Evolutionary conservation across 2,329 filamentous ascomycete species (phyloP).

Genomic region (Claviceps quebecensis): DNA sequence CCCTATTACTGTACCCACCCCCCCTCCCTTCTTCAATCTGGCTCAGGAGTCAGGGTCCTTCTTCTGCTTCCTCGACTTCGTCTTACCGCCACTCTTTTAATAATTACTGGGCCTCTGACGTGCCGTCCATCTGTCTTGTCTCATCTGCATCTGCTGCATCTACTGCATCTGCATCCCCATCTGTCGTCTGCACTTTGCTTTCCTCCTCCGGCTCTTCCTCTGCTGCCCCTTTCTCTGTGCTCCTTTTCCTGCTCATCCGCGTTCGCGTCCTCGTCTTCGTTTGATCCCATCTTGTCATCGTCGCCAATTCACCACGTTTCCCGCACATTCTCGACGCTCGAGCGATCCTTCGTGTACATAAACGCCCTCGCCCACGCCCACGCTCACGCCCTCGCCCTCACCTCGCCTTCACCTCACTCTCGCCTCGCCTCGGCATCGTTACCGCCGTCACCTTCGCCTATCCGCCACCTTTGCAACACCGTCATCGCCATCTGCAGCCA

Average conservation of each 20-base stretch:
- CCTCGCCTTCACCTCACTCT: not conserved
- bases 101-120: not conserved
- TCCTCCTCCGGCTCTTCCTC: not conserved
- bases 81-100: conserved; percentile 1
- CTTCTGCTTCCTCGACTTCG: not conserved
- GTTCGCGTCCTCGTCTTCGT: not conserved
- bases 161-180: not conserved
- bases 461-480: not conserved
- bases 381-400: not conserved
- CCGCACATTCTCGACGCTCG: not conserved
- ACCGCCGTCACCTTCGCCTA: not conserved
- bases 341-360: not conserved
- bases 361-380: too few species aligned
- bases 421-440: not conserved
- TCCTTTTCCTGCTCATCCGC: not conserved
- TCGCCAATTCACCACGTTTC: not conserved
- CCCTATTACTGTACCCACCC: not conserved
- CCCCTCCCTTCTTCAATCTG: not conserved
- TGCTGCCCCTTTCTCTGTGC: not conserved
- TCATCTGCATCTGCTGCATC: not conserved
- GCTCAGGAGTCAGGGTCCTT: conserved; percentile 1
- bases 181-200: not conserved
- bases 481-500: not conserved
- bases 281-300: not conserved
- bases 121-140: not conserved